Conservation (phyloP, 2,329 filamentous ascomycete genomes). For the Venturia aucupariae region DNA sequence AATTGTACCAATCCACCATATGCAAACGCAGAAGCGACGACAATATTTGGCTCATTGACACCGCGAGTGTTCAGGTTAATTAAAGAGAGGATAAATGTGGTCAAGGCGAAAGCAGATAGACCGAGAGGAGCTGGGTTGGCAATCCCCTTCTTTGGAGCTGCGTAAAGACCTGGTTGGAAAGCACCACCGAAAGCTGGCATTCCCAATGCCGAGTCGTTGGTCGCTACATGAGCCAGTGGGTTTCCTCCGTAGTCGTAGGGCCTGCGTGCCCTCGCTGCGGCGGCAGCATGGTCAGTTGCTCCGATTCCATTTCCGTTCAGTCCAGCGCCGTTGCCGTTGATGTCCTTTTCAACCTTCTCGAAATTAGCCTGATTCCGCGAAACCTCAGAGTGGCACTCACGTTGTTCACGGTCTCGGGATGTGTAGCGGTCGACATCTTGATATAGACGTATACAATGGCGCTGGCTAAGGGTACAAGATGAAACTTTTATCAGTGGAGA, state of each 20-base stretch:
- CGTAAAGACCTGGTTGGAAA: slow-evolving; percentile 43
- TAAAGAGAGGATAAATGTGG: slow-evolving; percentile 50
- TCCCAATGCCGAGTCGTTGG: slow-evolving; percentile 37
- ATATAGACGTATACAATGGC: background rate
- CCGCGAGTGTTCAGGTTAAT: slow-evolving; percentile 39
- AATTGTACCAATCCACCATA: slow-evolving; percentile 44
- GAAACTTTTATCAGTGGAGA: background rate
- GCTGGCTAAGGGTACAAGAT: background rate
- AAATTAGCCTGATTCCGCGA: background rate
- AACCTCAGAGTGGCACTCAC: background rate
- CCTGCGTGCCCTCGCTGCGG: background rate
- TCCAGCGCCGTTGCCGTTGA: background rate
- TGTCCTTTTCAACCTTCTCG: background rate
- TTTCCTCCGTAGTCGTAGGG: slow-evolving; percentile 28
- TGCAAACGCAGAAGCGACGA: slow-evolving; percentile 39
- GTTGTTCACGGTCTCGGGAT: background rate
- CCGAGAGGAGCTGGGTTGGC: slow-evolving; percentile 53
- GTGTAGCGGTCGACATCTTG: background rate
- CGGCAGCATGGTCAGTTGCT: background rate
- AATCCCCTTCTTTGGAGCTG: slow-evolving; percentile 35
- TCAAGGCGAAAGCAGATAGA: slow-evolving; percentile 55
- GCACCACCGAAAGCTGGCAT: slow-evolving; percentile 43
- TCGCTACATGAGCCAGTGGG: slow-evolving; percentile 41
- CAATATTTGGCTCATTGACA: slow-evolving; percentile 36
- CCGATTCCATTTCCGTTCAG: background rate